Base-by-base conservation (phyloP, 2,329 filamentous ascomycete genomes). In the Didymellaceae sp. region DNA sequence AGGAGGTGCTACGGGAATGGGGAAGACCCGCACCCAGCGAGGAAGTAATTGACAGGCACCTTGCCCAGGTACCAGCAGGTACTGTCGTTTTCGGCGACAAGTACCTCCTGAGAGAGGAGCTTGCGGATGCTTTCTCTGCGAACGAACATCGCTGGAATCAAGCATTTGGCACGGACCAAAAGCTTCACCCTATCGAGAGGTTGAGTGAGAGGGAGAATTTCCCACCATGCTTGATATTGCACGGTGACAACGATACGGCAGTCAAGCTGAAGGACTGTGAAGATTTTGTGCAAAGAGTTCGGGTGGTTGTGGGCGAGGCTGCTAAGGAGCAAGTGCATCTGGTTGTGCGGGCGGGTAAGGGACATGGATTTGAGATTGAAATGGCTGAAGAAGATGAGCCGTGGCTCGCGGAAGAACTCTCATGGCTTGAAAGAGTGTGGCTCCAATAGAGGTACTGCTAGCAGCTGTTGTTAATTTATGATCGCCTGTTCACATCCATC, bases 341-440 rank as follows among this genome's bases (percentile, higher is more conserved):
- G n/a, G 22, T 54, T 1, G 32, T 40, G 7, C 37, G 31, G 34
- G 25, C 45, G 35, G 24, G 32, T 31, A 51, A 44, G 17, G 54
- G 53, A 30, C 55, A 59, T 33, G 54, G 54, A 3, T 56, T 59
- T 28, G 54, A 59, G 10, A 45, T 28, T 6, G 47, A 45, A 14
- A 28, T 45, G 17, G 28, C 18, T 7, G 44, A 45, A 30, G 25
- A 53, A 17, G 47, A 54, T 20, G 47, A 51, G 30, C 42, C 25
- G 16, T 59, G 54, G 54, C 50, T 59, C 30, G 42, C 38, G 18
- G 38, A 52, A 21, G 18, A 45, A 6, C 11, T 52, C 18, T 7
- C 24, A 13, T 37, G 52, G 33, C 25, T 54, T 21, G 51, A 51
- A 31, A 32, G 24, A 2, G 28, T 11, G 2, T 50, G 51, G 51